Percentiles rank a stretch among this genome's conserved stretches.
phyloP scores from a whole-genome alignment of 2,329 filamentous ascomycete genomes.

The Fusarium protoensiforme region DNA sequence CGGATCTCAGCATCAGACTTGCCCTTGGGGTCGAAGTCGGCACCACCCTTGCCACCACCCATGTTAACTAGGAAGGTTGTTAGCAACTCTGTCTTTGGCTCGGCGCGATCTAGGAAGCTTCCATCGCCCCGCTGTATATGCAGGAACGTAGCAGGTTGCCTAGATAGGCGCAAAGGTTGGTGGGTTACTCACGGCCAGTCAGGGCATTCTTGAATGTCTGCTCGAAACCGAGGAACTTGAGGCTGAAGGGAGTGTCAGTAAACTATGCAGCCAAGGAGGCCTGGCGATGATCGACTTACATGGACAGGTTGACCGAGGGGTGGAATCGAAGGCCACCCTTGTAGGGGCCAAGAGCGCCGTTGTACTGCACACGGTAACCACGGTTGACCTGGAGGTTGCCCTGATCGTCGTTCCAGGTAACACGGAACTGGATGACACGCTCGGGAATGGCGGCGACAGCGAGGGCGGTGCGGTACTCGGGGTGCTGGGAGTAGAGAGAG shows the following conservation, averaged over 20 bases:
- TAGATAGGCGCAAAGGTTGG: background rate
- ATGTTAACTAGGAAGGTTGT: constrained; percentile 64
- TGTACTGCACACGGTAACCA: constrained; percentile 97
- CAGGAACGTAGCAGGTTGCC: constrained; percentile 14
- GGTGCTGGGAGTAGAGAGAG: constrained; percentile 91
- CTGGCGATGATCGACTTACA: constrained; percentile 51
- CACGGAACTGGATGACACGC: constrained; percentile 96
- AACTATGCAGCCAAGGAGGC: background rate
- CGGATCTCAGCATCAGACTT: constrained; percentile 98
- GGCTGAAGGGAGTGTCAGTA: constrained; percentile 46
- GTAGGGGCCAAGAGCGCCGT: constrained; percentile 96
- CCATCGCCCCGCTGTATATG: constrained; percentile 22
- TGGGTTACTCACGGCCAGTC: constrained; percentile 78
- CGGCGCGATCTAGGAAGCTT: background rate
- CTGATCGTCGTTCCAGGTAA: constrained; percentile 96
- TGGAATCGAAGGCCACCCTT: constrained; percentile 98
- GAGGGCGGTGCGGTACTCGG: constrained; percentile 93
- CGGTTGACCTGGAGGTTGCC: constrained; percentile 91
- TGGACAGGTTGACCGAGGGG: constrained; percentile 82
- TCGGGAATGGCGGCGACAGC: constrained; percentile 90
- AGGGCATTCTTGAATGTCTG: constrained; percentile 99
- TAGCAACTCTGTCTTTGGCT: constrained; percentile 17
- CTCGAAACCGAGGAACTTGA: constrained; percentile 99
- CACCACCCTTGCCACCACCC: constrained; percentile 97
- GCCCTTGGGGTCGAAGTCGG: constrained; percentile 99